A percentile compares a stretch with the other conserved stretches of the same genome.
Evolutionary conservation across 768 basidiomycete genomes (phyloP).

Genomic region (Lactarius psammicola): DNA sequence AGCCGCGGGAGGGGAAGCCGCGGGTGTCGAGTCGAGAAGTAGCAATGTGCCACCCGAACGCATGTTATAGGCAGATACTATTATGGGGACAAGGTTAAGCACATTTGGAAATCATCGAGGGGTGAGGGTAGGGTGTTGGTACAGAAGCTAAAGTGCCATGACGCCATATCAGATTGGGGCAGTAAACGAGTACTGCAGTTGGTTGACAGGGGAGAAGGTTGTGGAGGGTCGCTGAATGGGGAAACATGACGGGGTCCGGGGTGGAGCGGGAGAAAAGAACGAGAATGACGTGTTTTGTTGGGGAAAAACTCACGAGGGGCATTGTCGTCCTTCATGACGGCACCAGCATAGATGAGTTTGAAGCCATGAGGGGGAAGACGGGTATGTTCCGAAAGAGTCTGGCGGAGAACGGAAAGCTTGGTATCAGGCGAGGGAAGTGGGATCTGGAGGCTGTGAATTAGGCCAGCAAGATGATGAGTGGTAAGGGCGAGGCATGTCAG

Average conservation of each 20-base stretch:
- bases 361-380: slow-evolving; percentile 67
- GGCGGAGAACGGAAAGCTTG: slow-evolving; percentile 55
- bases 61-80: slow-evolving; percentile 76
- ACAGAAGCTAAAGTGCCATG: slow-evolving; percentile 4
- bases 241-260: slow-evolving; percentile 25
- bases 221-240: slow-evolving; percentile 12
- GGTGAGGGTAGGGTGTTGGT: slow-evolving; percentile 10
- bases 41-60: slow-evolving; percentile 65
- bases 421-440: slow-evolving; percentile 58
- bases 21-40: slow-evolving; percentile 46
- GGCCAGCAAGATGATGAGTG: slow-evolving; percentile 13
- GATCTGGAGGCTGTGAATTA: slow-evolving; percentile 44
- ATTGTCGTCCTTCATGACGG: slow-evolving; percentile 82
- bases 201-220: neutral
- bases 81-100: slow-evolving; percentile 33
- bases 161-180: slow-evolving; percentile 21
- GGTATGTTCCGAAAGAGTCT: slow-evolving; percentile 68
- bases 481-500: slow-evolving; percentile 20
- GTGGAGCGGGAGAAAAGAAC: slow-evolving; percentile 15
- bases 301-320: slow-evolving; percentile 51
- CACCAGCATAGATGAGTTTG: slow-evolving; percentile 88
- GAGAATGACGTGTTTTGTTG: slow-evolving; percentile 9
- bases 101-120: slow-evolving; percentile 27
- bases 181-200: neutral
- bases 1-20: slow-evolving; percentile 32